Evolutionary conservation across 768 basidiomycete species (phyloP).

Genomic region (Paxillus rubicundulus): DNA sequence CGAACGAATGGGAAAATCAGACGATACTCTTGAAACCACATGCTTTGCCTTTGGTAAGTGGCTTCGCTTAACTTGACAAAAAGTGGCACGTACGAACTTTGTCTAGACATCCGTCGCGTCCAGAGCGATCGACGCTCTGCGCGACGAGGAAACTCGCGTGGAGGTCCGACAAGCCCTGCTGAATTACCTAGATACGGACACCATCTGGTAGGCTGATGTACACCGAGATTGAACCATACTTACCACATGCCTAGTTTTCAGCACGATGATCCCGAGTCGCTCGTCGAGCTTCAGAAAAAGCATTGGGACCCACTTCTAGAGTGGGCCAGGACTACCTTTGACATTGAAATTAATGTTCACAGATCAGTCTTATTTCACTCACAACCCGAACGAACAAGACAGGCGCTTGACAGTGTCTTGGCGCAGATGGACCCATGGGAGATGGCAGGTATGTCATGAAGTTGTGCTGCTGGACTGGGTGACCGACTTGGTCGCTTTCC

Average conservation of each 20-base stretch:
- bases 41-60: conserved; percentile 81
- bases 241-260: conserved; percentile 60
- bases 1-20: conserved; percentile 97
- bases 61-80: neutral
- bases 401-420: conserved; percentile 56
- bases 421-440: conserved; percentile 75
- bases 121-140: conserved; percentile 82
- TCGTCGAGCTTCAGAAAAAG: conserved; percentile 73
- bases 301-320: conserved; percentile 88
- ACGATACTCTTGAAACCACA: conserved; percentile 82
- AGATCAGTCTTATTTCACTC: conserved; percentile 66
- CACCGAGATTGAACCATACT: neutral
- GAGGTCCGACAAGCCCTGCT: conserved; percentile 70
- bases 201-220: conserved; percentile 63
- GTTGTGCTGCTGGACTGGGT: neutral
- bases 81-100: conserved; percentile 5
- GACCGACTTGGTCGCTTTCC: neutral
- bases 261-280: conserved; percentile 67
- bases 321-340: conserved; percentile 71
- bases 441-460: conserved; percentile 68
- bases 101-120: conserved; percentile 84
- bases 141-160: conserved; percentile 49
- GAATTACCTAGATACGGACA: conserved; percentile 91
- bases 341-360: conserved; percentile 64
- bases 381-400: conserved; percentile 69